Evolutionary conservation across 2,329 filamentous ascomycete genomes (phyloP), one percentile per base, ranked within the genome.

Genomic region (Colletotrichum sp.): DNA sequence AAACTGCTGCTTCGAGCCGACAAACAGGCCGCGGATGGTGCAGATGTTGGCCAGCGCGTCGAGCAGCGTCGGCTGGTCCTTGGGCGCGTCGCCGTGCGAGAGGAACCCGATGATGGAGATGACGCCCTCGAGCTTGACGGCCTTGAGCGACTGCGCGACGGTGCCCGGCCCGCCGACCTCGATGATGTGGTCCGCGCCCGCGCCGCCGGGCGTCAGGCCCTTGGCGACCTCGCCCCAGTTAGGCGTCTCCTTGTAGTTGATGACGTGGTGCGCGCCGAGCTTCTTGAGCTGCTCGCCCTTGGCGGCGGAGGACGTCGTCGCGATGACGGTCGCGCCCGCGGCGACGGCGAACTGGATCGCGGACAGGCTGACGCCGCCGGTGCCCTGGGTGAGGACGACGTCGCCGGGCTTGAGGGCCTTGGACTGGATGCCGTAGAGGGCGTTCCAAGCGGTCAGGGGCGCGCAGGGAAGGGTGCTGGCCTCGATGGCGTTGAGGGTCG

Each of bases 381-480:
- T 94, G n/a, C 93, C 93, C 83, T 94, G 92, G 2, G 92, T 92
- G 39, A 95, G 87, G 5, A 95, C 92, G 79, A 83, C 87, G 76
- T 90, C 84, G 6, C 92, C 92, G 0, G 90, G 88, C 80, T 87
- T 86, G 74, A 93, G 78, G 63, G 80, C 80, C 76, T 83, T 81
- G 28, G 86, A 85, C 78, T 83, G 83, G 34, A 92, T 80, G 3
- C 92, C 92, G 79, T 90, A 93, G 15, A 94, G 86, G 4, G 90
- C 90, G 80, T 93, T 93, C 92, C 92, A 94, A 30, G 89, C 90
- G 4, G 92, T 94, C 63, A 94, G 80, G 3, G 85, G 92, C 3
- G 92, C 92, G 79, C 92, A 93, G 2, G 89, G 82, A 2, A 94
- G 85, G 0, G 92, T 92, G 26, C 89, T 87, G 2, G 89, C 88